Evolutionary conservation across 2,329 filamentous ascomycete genomes (phyloP).

Genomic region (Fonsecaea nubica): DNA sequence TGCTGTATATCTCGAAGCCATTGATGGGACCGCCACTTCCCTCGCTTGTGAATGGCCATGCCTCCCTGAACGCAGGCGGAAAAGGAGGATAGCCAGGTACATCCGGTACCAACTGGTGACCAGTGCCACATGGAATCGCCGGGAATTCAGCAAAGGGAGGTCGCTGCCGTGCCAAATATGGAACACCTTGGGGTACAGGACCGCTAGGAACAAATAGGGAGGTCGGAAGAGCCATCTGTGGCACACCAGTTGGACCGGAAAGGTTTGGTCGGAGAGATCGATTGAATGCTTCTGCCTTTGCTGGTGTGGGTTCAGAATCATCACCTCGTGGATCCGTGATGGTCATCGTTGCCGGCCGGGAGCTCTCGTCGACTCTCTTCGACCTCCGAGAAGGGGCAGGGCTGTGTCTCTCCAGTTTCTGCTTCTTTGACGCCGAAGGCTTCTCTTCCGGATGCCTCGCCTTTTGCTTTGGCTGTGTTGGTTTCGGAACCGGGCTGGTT

Average conservation of each 20-base stretch:
- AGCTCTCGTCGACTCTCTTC: neutral
- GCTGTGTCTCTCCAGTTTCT: slow-evolving; percentile 18
- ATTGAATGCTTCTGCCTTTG: slow-evolving; percentile 14
- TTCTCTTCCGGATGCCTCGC: slow-evolving; percentile 7
- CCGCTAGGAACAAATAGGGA: slow-evolving; percentile 8
- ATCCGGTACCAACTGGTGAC: slow-evolving; percentile 12
- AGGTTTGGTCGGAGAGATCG: neutral
- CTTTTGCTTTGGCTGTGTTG: slow-evolving; percentile 17
- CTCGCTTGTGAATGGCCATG: slow-evolving; percentile 9
- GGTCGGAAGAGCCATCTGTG: neutral
- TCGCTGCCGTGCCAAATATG: slow-evolving; percentile 6
- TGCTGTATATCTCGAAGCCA: slow-evolving; percentile 15
- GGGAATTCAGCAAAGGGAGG: slow-evolving; percentile 5
- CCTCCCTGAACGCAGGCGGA: slow-evolving; percentile 16
- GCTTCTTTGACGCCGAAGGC: slow-evolving; percentile 18
- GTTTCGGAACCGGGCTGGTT: neutral
- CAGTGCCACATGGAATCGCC: neutral
- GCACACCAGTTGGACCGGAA: neutral
- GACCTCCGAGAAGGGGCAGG: neutral
- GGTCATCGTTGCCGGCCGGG: slow-evolving; percentile 5
- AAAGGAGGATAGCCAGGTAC: slow-evolving; percentile 16
- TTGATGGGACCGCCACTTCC: neutral
- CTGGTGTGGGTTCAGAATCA: neutral
- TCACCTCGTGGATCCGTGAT: neutral
- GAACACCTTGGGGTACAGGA: neutral